Percentiles rank a stretch among this genome's conserved stretches.
Conservation (phyloP, 345 rosid genomes). For the Kernera saxatilis region DNA sequence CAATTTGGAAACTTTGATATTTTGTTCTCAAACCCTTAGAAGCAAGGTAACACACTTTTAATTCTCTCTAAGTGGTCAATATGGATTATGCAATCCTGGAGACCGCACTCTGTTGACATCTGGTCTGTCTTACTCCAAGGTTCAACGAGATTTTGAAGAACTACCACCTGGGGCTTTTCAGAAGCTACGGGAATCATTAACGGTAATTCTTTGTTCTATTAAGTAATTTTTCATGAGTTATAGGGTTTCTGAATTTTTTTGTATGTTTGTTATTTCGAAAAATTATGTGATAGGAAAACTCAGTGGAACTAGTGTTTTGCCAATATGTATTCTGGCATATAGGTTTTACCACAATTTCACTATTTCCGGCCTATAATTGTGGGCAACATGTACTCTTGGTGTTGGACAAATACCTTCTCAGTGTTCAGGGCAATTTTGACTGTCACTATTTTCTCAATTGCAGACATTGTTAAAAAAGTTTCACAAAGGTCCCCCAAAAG, state of each 20-base stretch:
- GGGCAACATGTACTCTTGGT: background rate
- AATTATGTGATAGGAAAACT: background rate
- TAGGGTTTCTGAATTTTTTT: background rate
- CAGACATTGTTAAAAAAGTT: conserved; percentile 91
- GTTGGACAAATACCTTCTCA: background rate
- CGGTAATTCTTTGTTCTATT: conserved; percentile 44
- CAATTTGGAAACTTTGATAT: conserved; percentile 93
- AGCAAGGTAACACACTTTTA: conserved; percentile 70
- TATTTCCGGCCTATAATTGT: background rate
- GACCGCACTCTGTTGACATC: conserved; percentile 11
- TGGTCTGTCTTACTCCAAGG: conserved; percentile 42
- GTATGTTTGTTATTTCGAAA: background rate
- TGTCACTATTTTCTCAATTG: conserved; percentile 28
- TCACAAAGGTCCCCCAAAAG: conserved; percentile 93
- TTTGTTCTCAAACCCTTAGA: conserved; percentile 99
- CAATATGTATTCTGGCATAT: background rate
- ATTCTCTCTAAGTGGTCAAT: background rate
- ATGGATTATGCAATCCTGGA: background rate
- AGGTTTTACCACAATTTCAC: background rate
- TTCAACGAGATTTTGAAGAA: conserved; percentile 97
- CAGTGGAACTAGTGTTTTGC: background rate
- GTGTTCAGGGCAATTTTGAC: background rate
- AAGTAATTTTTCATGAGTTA: background rate
- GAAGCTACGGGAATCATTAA: conserved; percentile 69
- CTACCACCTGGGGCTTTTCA: conserved; percentile 94